Conservation (phyloP, 805 yeast genomes). For the Nakazawaea wyomingensis region DNA sequence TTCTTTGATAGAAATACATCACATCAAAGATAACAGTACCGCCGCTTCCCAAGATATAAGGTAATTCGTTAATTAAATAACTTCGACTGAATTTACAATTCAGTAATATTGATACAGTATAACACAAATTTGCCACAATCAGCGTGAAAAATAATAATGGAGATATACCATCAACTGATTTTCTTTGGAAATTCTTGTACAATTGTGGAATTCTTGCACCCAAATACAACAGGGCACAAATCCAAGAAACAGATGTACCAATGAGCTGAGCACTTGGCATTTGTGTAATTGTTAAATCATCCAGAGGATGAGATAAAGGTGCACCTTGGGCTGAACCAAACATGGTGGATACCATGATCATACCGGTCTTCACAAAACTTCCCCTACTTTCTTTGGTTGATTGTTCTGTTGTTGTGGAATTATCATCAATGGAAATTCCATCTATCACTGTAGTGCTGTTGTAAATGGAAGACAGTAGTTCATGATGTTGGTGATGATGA, state of each 20-base stretch:
- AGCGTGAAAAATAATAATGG: conserved; percentile 78
- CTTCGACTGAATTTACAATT: conserved; percentile 46
- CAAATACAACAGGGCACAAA: conserved; percentile 69
- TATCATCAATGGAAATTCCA: not conserved
- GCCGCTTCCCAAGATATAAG: conserved; percentile 78
- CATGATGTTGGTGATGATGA: not conserved
- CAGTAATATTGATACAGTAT: conserved; percentile 67
- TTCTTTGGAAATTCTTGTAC: conserved; percentile 65
- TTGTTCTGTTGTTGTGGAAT: not conserved
- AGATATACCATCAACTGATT: conserved; percentile 84
- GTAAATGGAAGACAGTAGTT: too few species aligned
- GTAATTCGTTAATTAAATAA: conserved; percentile 66
- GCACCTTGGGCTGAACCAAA: conserved; percentile 4
- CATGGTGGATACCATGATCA: conserved; percentile 3
- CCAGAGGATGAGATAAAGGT: too few species aligned
- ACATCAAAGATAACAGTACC: conserved; percentile 82
- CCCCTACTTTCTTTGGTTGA: not conserved
- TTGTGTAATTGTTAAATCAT: too few species aligned
- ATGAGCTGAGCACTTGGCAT: conserved; percentile 20
- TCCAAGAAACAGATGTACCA: conserved; percentile 65
- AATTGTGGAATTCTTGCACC: conserved; percentile 83
- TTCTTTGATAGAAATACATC: conserved; percentile 60
- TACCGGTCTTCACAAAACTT: conserved; percentile 1
- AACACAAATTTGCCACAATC: conserved; percentile 69
- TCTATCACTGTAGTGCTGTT: conserved; percentile 7